phyloP scores from a whole-genome alignment of 2,329 filamentous ascomycete species.

The Dactylonectria estremocensis region DNA sequence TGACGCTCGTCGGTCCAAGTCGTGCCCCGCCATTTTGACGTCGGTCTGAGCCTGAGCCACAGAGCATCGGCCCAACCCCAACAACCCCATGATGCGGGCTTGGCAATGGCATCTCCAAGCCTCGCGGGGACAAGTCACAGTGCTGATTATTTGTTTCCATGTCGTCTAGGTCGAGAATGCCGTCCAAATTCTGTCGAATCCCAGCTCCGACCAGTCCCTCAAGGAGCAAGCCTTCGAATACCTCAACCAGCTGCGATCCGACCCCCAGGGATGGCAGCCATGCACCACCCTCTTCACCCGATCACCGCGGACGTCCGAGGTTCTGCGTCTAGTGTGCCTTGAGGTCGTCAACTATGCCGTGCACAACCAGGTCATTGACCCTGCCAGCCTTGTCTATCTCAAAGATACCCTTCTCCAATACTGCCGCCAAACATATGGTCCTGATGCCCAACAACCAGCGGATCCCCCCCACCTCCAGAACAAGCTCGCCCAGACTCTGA shows the following conservation, averaged over 20 bases:
- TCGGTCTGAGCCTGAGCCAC: conserved; percentile 39
- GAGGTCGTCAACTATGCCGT: conserved; percentile 95
- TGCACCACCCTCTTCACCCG: conserved; percentile 90
- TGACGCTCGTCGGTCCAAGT: conserved; percentile 40
- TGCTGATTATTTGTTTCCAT: conserved; percentile 32
- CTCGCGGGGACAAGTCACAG: not conserved
- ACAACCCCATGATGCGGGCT: conserved; percentile 30
- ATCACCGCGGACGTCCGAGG: conserved; percentile 81
- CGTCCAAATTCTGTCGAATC: conserved; percentile 93
- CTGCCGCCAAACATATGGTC: conserved; percentile 81
- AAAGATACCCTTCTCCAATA: conserved; percentile 88
- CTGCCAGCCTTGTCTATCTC: conserved; percentile 79
- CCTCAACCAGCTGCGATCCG: conserved; percentile 82
- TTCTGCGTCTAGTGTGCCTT: conserved; percentile 89
- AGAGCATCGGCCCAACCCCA: conserved; percentile 44
- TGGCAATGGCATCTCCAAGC: conserved; percentile 23
- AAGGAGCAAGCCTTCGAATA: conserved; percentile 89
- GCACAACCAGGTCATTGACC: conserved; percentile 83
- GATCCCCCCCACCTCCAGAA: conserved; percentile 90
- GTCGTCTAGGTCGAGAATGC: conserved; percentile 85
- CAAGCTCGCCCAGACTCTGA: conserved; percentile 96
- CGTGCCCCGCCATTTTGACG: conserved; percentile 49
- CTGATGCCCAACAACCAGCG: conserved; percentile 68
- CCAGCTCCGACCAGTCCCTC: conserved; percentile 79
- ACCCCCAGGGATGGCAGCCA: conserved; percentile 91